Base-by-base conservation (phyloP, 2,329 filamentous ascomycete genomes). In the Epichloe elymi region DNA sequence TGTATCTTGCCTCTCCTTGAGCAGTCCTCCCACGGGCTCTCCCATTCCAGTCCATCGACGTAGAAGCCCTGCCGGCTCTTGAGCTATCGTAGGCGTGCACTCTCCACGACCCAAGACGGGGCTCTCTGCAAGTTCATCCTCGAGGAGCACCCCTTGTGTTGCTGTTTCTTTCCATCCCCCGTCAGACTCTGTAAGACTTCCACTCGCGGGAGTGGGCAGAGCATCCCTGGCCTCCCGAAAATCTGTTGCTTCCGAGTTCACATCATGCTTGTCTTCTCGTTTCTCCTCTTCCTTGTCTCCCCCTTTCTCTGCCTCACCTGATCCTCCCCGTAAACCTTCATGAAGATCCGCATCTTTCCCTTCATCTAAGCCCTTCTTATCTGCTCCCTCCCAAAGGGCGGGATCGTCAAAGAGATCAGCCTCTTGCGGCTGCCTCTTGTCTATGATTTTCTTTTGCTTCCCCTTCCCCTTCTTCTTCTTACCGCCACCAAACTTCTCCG, bases 371-470 rank as follows among this genome's bases (percentile, higher is more conserved):
- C 55, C 54, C 53, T 65, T 71, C 53, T 65, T 66, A 43, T 73
- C 67, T 12, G 65, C 64, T 23, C 67, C 68, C 57, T 75, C 69
- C 70, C 70, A 72, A 26, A 73, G 59, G 15, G 65, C 61, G 48
- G 68, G 61, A 56, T 74, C 68, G 54, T 75, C 69, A 59, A 73
- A 71, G 33, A 71, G 58, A 55, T 74, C 70, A 43, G 74, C 70
- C 14, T 68, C 66, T 46, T 60, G 60, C 12, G 64, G 51, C 37
- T 63, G 59, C 54, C 67, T 63, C 54, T 68, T 68, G 56, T 73
- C 71, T 53, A 67, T 60, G 45, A 61, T 61, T 60, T 67, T 67
- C 54, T 66, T 66, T 47, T 68, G 48, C 50, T 55, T 59, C 26
- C 51, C 55, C 51, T 56, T 59, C 7, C 33, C 17, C 37, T 53